Evolutionary conservation across 495 filamentous ascomycete species (phyloP).

Genomic region (Astrocystis sublimbata): DNA sequence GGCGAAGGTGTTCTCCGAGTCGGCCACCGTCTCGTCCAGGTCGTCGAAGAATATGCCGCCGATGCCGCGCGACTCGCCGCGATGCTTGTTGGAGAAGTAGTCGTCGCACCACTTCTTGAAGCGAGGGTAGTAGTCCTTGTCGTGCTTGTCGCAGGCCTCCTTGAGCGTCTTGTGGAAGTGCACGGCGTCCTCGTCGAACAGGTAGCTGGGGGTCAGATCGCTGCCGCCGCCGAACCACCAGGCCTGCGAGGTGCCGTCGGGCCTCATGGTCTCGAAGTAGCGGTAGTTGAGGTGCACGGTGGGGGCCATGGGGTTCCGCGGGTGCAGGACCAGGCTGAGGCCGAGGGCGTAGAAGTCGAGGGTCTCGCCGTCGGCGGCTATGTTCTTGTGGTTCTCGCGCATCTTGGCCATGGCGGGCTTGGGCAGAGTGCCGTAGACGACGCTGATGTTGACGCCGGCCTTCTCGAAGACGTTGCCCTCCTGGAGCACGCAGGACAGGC

Average conservation of each 20-base stretch:
- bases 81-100: constrained; percentile 93
- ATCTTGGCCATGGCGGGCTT: constrained; percentile 88
- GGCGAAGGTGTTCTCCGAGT: constrained; percentile 88
- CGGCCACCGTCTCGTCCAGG: constrained; percentile 74
- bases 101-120: constrained; percentile 99
- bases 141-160: constrained; percentile 88
- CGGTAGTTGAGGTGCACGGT: constrained; percentile 98
- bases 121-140: constrained; percentile 85
- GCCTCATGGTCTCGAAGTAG: constrained; percentile 93
- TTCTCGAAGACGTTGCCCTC: constrained; percentile 98
- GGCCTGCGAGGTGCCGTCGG: constrained; percentile 68
- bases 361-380: constrained; percentile 64
- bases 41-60: constrained; percentile 99
- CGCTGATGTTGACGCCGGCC: constrained; percentile 90
- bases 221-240: constrained; percentile 99
- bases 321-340: constrained; percentile 88
- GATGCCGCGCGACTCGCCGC: constrained; percentile 82
- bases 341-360: constrained; percentile 95
- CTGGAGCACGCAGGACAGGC: constrained; percentile 91
- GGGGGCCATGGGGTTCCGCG: constrained; percentile 91
- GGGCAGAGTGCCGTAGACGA: constrained; percentile 92
- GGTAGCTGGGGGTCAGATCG: constrained; percentile 89
- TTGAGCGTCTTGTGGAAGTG: constrained; percentile 96
- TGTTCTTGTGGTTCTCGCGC: constrained; percentile 91
- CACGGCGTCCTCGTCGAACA: constrained; percentile 95